Percentiles rank a stretch among this genome's conserved stretches.
Conservation (phyloP, 116 monocot genomes). For the Papilionanthe hybrid region DNA sequence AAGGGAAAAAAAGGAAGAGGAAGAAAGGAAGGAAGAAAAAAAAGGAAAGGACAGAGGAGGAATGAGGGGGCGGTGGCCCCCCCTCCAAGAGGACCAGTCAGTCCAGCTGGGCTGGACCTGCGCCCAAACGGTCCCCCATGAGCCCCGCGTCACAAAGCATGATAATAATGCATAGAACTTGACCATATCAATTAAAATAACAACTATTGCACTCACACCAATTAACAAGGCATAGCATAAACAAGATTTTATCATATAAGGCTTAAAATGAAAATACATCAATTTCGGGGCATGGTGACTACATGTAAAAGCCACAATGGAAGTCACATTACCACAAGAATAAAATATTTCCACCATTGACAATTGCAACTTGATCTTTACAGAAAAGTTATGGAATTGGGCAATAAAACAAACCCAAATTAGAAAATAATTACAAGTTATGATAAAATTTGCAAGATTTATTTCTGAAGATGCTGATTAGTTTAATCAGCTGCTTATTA, state of each 20-base stretch:
- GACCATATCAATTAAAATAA: neutral
- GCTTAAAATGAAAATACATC: neutral
- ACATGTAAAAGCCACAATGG: too few species aligned
- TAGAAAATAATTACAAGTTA: neutral
- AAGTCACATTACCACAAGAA: neutral
- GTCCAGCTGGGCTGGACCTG: too few species aligned
- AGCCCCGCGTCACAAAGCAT: too few species aligned
- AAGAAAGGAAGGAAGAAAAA: too few species aligned
- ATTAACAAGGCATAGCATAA: neutral
- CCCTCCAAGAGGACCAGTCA: too few species aligned
- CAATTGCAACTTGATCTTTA: neutral
- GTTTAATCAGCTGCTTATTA: neutral
- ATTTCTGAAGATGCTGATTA: neutral
- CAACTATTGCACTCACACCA: neutral
- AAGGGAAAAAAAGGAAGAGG: too few species aligned
- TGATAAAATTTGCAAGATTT: neutral
- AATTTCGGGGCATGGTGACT: neutral
- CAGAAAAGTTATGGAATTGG: neutral
- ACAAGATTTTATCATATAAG: neutral
- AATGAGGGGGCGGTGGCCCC: too few species aligned
- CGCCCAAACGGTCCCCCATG: too few species aligned
- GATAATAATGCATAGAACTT: too few species aligned
- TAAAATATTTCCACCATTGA: neutral
- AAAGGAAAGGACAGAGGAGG: too few species aligned
- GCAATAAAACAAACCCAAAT: neutral